Base-by-base conservation (phyloP, 2,329 filamentous ascomycete species). In the Penicillium sp. region DNA sequence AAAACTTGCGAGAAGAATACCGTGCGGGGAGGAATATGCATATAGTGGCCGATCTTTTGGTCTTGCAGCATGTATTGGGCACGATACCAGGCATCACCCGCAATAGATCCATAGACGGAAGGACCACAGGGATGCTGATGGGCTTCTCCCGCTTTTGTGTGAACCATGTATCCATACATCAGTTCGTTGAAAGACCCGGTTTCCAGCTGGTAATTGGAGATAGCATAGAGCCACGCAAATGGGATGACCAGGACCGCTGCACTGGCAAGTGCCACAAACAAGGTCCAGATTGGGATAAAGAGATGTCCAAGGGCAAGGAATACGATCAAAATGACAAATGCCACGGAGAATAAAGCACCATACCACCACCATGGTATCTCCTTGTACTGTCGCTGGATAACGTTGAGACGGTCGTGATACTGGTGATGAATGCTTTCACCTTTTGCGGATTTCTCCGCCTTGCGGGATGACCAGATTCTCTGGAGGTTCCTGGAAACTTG, bases 11-110 rank as follows among this genome's bases (percentile, higher is more conserved):
- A 79, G 62, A 83, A 80, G 68, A 84, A 83, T 5, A 83, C 76
- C 0, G 76, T 71, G 11, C 77, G 76, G 1, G 81, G 81, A 0
- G 80, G 79, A 0, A 84, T 73, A 45, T 84, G 80, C 76, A 82
- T 81, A 55, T 83, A 84, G 55, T 83, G 80, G 0, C 80, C 81
- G n/a, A 84, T 81, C 59, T 83, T 81, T 60, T 80, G 78, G 58
- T 84, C 81, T 57, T 84, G 80, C 0, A 83, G 69, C 71, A 82
- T 80, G 18, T 75, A 72, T 54, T 80, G 78, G 0, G 78, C 78
- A 13, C 78, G 67, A 49, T 82, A 82, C 81, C 81, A 84, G 2
- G 80, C 79, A 45, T 83, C 79, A 11, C 81, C 81, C 1, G 80
- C 80, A 13, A 84, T 81, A 9, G 77, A 68, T 7, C 80, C 77